Percentiles rank a stretch among this genome's conserved stretches.
These are phyloP conservation scores for Brasenia schreberi DNA, from an alignment of 164 flowering plant species.

Conservation along the genomic window DNA sequence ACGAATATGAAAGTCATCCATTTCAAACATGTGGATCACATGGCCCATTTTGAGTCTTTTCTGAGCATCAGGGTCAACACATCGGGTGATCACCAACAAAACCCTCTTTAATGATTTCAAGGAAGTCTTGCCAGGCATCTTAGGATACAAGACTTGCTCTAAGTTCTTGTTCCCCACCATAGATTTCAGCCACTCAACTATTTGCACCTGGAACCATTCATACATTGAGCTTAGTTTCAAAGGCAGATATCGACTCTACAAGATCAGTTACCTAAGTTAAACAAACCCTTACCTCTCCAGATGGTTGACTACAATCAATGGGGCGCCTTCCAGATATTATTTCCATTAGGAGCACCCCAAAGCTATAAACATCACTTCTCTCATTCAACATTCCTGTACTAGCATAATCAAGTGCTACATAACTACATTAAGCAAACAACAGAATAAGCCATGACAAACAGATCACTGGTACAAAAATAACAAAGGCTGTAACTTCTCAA, in stretches of 20 bases:
- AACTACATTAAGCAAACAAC: slow-evolving; percentile 30
- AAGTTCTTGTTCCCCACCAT: slow-evolving; percentile 69
- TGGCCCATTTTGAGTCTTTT: slow-evolving; percentile 99
- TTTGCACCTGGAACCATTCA: slow-evolving; percentile 42
- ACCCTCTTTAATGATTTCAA: slow-evolving; percentile 75
- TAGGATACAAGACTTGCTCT: slow-evolving; percentile 87
- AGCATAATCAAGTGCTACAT: slow-evolving; percentile 98
- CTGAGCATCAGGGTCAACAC: slow-evolving; percentile 92
- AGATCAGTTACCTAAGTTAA: neutral
- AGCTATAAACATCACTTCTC: slow-evolving; percentile 90
- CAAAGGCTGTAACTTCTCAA: neutral
- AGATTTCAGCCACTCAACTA: slow-evolving; percentile 79
- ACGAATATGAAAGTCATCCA: slow-evolving; percentile 61
- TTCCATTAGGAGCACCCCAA: slow-evolving; percentile 94
- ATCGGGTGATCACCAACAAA: slow-evolving; percentile 69
- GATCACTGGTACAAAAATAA: neutral
- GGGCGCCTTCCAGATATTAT: slow-evolving; percentile 83
- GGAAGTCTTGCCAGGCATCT: slow-evolving; percentile 66
- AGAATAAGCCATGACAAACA: neutral
- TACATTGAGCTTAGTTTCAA: neutral
- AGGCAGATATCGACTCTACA: neutral
- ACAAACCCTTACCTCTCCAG: slow-evolving; percentile 45
- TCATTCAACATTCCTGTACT: slow-evolving; percentile 97
- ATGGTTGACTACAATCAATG: slow-evolving; percentile 70
- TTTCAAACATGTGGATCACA: slow-evolving; percentile 94